Conservation (phyloP, 345 rosid genomes). For the Pseudoturritis turrita region DNA sequence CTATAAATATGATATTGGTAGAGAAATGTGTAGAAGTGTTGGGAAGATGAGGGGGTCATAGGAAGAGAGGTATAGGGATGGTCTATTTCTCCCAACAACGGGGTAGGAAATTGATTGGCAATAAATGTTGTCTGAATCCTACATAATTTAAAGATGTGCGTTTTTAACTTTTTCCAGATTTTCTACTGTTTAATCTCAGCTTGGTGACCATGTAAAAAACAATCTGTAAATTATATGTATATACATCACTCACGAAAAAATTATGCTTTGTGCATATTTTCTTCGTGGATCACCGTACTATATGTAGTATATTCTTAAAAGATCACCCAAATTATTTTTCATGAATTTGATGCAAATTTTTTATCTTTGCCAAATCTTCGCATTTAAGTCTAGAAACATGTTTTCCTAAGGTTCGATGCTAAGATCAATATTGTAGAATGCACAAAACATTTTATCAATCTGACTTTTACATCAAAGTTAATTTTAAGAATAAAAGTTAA, state of each 20-base stretch:
- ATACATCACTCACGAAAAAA: neutral
- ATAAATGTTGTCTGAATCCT: conserved; percentile 29
- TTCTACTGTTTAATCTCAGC: conserved; percentile 9
- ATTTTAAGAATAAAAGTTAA: neutral
- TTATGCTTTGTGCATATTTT: neutral
- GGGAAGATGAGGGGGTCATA: conserved; percentile 15
- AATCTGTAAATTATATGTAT: neutral
- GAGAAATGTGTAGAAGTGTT: conserved; percentile 17
- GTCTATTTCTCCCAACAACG: conserved; percentile 31
- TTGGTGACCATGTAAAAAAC: conserved; percentile 12
- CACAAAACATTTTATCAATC: neutral
- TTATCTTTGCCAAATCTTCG: neutral
- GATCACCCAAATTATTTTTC: neutral
- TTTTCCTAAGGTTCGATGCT: neutral
- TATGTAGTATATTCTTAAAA: neutral
- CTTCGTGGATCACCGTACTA: neutral
- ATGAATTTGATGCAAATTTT: neutral
- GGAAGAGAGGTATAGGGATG: conserved; percentile 21
- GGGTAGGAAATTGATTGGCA: conserved; percentile 31
- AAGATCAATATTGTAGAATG: neutral
- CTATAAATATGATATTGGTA: neutral
- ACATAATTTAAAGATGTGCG: conserved; percentile 12
- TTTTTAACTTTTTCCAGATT: conserved; percentile 8
- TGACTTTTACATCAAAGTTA: neutral
- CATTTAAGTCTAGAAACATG: neutral